phyloP scores from a whole-genome alignment of 805 yeast species.

The Candida corydali region DNA sequence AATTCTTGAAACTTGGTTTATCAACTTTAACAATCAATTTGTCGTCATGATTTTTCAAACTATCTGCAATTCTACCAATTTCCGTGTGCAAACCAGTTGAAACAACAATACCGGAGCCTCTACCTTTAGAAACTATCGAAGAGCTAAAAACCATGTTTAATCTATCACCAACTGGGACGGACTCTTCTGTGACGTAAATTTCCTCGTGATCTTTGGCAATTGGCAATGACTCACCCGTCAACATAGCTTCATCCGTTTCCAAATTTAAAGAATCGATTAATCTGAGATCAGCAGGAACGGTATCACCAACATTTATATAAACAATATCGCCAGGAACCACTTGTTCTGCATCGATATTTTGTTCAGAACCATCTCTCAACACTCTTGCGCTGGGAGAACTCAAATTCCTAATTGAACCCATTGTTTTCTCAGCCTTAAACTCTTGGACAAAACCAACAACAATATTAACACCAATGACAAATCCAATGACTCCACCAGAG shows the following conservation, averaged over 20 bases:
- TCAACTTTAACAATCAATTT: conserved; percentile 38
- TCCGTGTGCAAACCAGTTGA: conserved; percentile 70
- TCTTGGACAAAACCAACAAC: conserved; percentile 69
- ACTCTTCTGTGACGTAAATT: conserved; percentile 28
- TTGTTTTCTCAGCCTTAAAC: conserved; percentile 70
- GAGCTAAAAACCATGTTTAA: conserved; percentile 69
- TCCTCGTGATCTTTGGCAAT: conserved; percentile 49
- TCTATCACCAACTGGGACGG: conserved; percentile 68
- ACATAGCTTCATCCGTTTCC: conserved; percentile 66
- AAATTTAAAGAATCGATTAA: conserved; percentile 55
- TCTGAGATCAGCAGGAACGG: conserved; percentile 71
- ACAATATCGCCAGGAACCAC: conserved; percentile 76
- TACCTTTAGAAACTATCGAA: conserved; percentile 67
- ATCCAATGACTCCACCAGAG: conserved; percentile 76
- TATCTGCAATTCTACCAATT: conserved; percentile 68
- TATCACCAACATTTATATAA: conserved; percentile 63
- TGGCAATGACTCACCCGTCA: conserved; percentile 65
- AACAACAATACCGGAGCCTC: conserved; percentile 66
- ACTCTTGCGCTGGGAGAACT: conserved; percentile 71
- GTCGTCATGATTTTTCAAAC: conserved; percentile 41
- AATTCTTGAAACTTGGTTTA: conserved; percentile 41
- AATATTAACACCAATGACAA: conserved; percentile 61
- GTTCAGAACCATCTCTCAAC: conserved; percentile 54
- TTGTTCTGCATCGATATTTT: conserved; percentile 54
- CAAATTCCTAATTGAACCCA: conserved; percentile 65